phyloP scores from a whole-genome alignment of 2,329 filamentous ascomycete genomes.

The Phialophora macrospora region DNA sequence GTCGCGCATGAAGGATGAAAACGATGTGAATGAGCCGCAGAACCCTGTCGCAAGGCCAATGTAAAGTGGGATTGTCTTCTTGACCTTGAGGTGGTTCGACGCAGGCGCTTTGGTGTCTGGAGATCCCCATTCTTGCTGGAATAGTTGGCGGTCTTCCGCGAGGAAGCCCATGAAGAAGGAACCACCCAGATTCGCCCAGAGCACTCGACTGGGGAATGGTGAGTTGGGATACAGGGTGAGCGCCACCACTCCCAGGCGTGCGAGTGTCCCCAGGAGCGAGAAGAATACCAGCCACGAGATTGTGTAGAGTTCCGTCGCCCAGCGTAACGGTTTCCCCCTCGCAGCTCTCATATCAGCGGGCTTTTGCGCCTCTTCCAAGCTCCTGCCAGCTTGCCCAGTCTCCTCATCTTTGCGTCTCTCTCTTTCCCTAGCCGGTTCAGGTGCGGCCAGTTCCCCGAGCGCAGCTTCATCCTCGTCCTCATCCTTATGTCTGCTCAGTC shows the following conservation, averaged over 20 bases:
- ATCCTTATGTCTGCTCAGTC: constrained; percentile 13
- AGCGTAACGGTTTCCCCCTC: constrained; percentile 12
- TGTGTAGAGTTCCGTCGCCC: constrained; percentile 47
- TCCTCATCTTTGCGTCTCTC: constrained; percentile 25
- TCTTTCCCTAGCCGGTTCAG: constrained; percentile 7
- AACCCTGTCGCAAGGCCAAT: constrained; percentile 83
- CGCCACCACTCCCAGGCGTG: constrained; percentile 74
- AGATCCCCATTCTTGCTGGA: constrained; percentile 54
- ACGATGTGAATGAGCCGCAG: constrained; percentile 84
- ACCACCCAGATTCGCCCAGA: constrained; percentile 85
- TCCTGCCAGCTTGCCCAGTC: constrained; percentile 11
- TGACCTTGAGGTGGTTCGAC: constrained; percentile 46
- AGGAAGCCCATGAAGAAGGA: constrained; percentile 81
- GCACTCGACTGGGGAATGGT: constrained; percentile 70
- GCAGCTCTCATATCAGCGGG: neutral
- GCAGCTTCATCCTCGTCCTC: constrained; percentile 6
- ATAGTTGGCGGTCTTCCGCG: constrained; percentile 73
- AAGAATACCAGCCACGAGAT: constrained; percentile 80
- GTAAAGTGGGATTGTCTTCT: constrained; percentile 83
- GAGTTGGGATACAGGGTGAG: constrained; percentile 78
- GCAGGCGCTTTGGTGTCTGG: constrained; percentile 27
- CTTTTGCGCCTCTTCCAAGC: constrained; percentile 26
- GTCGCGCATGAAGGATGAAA: constrained; percentile 82
- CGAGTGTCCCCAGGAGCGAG: constrained; percentile 77
- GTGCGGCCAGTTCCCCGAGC: constrained; percentile 20